Base-by-base conservation (phyloP, 176 grass and related monocot genomes). In the Musa schizocarpa region DNA sequence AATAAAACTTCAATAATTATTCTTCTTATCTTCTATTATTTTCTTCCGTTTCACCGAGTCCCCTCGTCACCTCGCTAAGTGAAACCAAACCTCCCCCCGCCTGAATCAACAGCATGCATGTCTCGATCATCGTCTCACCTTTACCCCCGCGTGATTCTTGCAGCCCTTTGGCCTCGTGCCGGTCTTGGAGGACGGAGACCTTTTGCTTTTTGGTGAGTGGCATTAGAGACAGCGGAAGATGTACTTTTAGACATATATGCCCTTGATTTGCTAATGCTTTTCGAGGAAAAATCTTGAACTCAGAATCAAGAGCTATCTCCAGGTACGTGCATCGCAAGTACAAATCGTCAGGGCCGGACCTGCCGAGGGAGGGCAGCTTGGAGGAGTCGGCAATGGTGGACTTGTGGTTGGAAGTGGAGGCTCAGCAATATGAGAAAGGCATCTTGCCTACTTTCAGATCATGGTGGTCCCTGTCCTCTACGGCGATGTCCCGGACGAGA, bases 81-180 rank as follows among this genome's bases (percentile, higher is more conserved):
- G 5, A 29, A 13, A 29, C 11, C 11, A 25, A 4, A 13, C 8
- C 8, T 50, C 7, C 11, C 4, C 23, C 69, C 26, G 2, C n/a
- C 1, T 26, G 26, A 26, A 26, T 26, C 26, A 26, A 26, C 26
- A 26, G 1, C 26, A 26, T 26, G 26, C 26, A 26, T 26, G 26
- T 22, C 2, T 53, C 50, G 24, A 25, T 72, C 3, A 51, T 63
- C 53, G 61, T 1, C 27, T 78, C 29, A 65, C 65, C 66, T n/a
- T 23, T 73, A 53, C 68, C 1, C 1, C 2, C 61, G 26, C 26
- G 26, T 27, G 57, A 67, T 7, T 23, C 11, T 68, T 26, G 34
- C 83, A 92, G 89, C 86, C 86, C 3, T 92, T 88, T 69, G 89
- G 89, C 17, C 78, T 83, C 61, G 89, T 92, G 65, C 89, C 89